Percentiles rank a stretch among this genome's conserved stretches.
Conservation (phyloP, 108 stramenopile genomes). For the Skeletonema menzelii region DNA sequence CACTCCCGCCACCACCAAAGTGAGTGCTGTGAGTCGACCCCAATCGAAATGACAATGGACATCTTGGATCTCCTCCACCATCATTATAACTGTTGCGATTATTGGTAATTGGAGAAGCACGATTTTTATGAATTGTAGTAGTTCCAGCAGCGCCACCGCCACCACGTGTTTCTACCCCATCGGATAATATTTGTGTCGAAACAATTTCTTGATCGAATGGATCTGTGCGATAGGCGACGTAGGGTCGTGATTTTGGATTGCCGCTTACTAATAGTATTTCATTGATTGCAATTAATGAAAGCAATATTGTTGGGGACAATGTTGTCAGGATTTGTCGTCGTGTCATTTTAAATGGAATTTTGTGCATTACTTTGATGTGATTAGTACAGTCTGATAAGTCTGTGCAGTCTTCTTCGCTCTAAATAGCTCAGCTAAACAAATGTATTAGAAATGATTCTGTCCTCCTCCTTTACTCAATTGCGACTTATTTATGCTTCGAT, state of each 20-base stretch:
- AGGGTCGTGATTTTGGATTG: conserved; percentile 74
- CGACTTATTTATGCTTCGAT: too few relatives aligned
- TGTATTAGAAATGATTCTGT: too few relatives aligned
- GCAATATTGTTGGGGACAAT: background rate
- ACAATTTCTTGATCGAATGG: conserved; percentile 66
- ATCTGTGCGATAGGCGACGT: conserved; percentile 77
- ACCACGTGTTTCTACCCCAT: conserved; percentile 31
- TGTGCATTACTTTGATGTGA: too few relatives aligned
- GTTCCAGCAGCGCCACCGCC: background rate
- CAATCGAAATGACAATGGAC: conserved; percentile 74
- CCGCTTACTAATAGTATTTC: background rate
- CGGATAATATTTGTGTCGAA: conserved; percentile 18
- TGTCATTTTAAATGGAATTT: background rate
- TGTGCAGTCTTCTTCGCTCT: too few relatives aligned
- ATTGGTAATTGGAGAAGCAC: background rate
- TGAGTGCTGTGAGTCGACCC: conserved; percentile 57
- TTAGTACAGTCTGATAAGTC: too few relatives aligned
- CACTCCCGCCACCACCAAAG: background rate
- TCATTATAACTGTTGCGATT: background rate
- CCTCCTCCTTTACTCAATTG: too few relatives aligned
- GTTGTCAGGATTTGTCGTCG: background rate
- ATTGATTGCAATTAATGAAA: background rate
- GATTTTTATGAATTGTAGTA: background rate
- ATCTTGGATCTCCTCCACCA: conserved; percentile 34
- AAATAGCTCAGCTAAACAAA: too few relatives aligned